A percentile compares a stretch with the other conserved stretches of the same genome.
phyloP scores from a whole-genome alignment of 192 early-diverging fungal species.

The Coemansia pectinata region DNA sequence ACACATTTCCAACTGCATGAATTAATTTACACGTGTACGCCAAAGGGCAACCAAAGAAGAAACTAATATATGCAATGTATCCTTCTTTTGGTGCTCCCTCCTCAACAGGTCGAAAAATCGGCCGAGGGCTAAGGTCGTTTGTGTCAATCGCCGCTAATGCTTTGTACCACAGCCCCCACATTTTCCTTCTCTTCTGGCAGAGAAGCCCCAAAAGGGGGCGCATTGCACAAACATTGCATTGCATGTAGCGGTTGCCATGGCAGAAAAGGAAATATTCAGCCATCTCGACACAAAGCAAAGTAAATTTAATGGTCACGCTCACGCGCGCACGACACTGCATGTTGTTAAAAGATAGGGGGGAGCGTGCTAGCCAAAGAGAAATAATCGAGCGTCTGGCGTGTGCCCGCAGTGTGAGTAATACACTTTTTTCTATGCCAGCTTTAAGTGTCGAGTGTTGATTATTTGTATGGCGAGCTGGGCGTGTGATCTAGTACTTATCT shows the following conservation, averaged over 20 bases:
- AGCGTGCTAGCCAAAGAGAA: slow-evolving; percentile 1
- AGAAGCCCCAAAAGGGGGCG: neutral
- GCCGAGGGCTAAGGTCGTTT: neutral
- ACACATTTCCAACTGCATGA: slow-evolving; percentile 3
- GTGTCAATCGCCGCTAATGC: neutral
- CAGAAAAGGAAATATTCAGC: slow-evolving; percentile 11
- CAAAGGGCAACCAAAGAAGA: neutral
- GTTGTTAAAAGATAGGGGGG: neutral
- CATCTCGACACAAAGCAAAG: slow-evolving; percentile 1
- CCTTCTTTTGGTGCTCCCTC: neutral
- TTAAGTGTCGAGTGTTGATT: neutral
- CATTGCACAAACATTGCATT: slow-evolving; percentile 10
- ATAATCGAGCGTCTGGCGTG: neutral
- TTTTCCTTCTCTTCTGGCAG: neutral
- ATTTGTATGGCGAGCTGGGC: neutral
- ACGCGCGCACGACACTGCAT: slow-evolving; percentile 4
- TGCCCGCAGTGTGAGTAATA: neutral
- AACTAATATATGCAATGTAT: slow-evolving; percentile 7
- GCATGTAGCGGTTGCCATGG: slow-evolving; percentile 4
- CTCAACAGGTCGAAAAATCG: neutral
- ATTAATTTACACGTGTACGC: slow-evolving; percentile 8
- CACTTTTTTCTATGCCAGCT: neutral
- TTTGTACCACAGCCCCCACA: neutral
- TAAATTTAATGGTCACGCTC: slow-evolving; percentile 8
- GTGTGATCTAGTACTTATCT: neutral